Evolutionary conservation across 768 basidiomycete species (phyloP).

Genomic region (Candolleomyces efflorescens): DNA sequence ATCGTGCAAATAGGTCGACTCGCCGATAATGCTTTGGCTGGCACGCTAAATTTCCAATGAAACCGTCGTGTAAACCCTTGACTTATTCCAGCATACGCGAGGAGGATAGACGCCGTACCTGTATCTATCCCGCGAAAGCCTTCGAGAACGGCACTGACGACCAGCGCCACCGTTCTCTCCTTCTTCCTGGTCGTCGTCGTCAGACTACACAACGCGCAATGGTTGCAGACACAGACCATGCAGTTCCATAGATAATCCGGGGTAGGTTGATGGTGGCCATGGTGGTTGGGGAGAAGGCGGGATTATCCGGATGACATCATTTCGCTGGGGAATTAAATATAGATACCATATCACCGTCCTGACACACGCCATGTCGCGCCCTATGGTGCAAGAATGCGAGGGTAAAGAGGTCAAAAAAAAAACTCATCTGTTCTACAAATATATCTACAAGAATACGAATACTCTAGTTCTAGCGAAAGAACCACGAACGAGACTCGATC

Average conservation of each 20-base stretch:
- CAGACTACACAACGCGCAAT: background rate
- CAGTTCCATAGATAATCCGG: slow-evolving; percentile 58
- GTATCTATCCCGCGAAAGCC: slow-evolving; percentile 85
- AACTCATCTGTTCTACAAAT: too few species aligned
- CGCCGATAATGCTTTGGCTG: slow-evolving; percentile 74
- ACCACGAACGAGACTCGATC: too few species aligned
- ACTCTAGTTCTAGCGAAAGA: too few species aligned
- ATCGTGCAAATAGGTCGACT: slow-evolving; percentile 1
- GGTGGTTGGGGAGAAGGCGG: background rate
- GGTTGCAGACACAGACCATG: slow-evolving; percentile 37
- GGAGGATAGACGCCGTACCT: slow-evolving; percentile 32
- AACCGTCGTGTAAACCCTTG: too few species aligned
- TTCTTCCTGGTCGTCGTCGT: slow-evolving; percentile 56
- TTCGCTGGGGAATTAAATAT: background rate
- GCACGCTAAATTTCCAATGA: slow-evolving; percentile 55
- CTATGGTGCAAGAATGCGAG: too few species aligned
- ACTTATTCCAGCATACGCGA: too few species aligned
- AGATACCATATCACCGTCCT: too few species aligned
- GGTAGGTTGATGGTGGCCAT: background rate
- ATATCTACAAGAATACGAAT: too few species aligned
- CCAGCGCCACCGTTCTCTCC: slow-evolving; percentile 61
- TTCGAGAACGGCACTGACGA: slow-evolving; percentile 64
- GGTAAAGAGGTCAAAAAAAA: too few species aligned
- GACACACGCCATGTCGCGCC: too few species aligned
- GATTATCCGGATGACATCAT: background rate